Base-by-base conservation (phyloP, 2,329 filamentous ascomycete species). In the Orbilia brochopaga region DNA sequence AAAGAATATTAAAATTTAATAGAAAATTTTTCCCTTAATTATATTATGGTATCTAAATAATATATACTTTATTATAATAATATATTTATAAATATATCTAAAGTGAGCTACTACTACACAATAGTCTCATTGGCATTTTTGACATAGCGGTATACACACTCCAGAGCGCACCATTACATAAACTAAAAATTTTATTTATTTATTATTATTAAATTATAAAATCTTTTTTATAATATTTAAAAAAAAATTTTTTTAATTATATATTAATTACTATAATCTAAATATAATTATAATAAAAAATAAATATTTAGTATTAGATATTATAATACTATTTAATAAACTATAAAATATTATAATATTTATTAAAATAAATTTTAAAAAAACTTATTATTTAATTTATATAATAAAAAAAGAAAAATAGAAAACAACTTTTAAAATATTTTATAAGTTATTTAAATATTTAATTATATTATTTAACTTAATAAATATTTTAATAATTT, bases 131-230 rank as follows among this genome's bases (percentile, higher is more conserved):
- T n/a, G n/a, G n/a, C n/a, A n/a, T n/a, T n/a, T n/a, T n/a, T n/a
- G n/a, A n/a, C n/a, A n/a, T n/a, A n/a, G n/a, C n/a, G n/a, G n/a
- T n/a, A n/a, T n/a, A n/a, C n/a, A n/a, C n/a, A n/a, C n/a, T n/a
- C n/a, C n/a, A n/a, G n/a, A n/a, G n/a, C n/a, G n/a, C n/a, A n/a
- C n/a, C n/a, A n/a, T n/a, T n/a, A n/a, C n/a, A n/a, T 37, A 17
- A 19, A 57, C n/a, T 5, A 40, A 15, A 40, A 13, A 10, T 57
- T 40, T 42, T 32, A 57, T 57, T 57, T 32, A 8, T 17, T 40
- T 57, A 5, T 40, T 57, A 50, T 57, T 57, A 50, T 40, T 57
- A 40, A 17, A 40, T 13, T 23, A 32, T 19, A 40, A 30, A 54
- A 21, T 13, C 32, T 13, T 54, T 5, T 5, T 30, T 27, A 54